Percentiles rank a stretch among this genome's conserved stretches.
Conservation (phyloP, 2,329 filamentous ascomycete genomes). For the Aspergillus sp. region DNA sequence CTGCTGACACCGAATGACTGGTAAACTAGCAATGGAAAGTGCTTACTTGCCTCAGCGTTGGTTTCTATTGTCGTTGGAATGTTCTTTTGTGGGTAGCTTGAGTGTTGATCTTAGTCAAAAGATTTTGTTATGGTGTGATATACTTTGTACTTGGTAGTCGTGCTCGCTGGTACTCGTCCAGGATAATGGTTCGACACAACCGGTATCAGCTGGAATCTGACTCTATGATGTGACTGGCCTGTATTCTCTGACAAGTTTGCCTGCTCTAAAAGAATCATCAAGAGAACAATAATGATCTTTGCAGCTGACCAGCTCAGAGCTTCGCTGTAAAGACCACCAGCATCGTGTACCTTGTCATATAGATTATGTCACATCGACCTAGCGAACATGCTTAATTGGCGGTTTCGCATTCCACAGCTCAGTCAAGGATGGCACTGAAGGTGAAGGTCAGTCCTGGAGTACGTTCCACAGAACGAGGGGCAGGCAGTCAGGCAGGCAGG, state of each 20-base stretch:
- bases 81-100: not conserved
- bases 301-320: not conserved
- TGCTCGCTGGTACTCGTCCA: not conserved
- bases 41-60: not conserved
- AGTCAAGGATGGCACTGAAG: not conserved
- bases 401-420: slow-evolving; percentile 11
- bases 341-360: slow-evolving; percentile 7
- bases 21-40: not conserved
- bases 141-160: too few species aligned
- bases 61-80: slow-evolving; percentile 15
- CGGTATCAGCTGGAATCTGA: not conserved
- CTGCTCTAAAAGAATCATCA: too few species aligned
- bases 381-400: not conserved
- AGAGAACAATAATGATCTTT: too few species aligned
- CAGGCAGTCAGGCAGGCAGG: not conserved
- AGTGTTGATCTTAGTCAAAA: not conserved
- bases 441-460: not conserved
- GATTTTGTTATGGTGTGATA: not conserved
- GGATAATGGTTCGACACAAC: not conserved
- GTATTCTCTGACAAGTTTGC: not conserved
- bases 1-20: not conserved
- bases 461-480: not conserved
- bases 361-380: slow-evolving; percentile 1
- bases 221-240: too few species aligned
- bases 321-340: not conserved